Evolutionary conservation across 257 asterid species (phyloP).

Genomic region (Solanum tacnaense): DNA sequence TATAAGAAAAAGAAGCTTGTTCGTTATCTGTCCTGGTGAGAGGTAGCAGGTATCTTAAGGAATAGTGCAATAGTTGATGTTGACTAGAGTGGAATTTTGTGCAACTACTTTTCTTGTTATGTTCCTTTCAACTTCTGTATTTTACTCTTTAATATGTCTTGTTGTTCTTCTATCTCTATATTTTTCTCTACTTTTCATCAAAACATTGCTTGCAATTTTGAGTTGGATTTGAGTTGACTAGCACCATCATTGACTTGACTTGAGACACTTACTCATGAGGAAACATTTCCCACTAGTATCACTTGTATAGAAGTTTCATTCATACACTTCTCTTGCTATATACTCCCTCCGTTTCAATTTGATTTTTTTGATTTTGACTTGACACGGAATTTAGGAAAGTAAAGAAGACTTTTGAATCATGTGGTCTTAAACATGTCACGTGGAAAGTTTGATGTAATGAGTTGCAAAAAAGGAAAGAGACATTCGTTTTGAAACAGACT

Average conservation of each 20-base stretch:
- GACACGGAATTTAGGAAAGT: neutral
- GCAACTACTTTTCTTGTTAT: neutral
- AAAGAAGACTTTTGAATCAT: neutral
- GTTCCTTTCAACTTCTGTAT: neutral
- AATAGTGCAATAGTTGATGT: neutral
- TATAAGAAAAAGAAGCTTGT: neutral
- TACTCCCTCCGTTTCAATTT: neutral
- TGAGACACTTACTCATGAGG: neutral
- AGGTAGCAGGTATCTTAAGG: neutral
- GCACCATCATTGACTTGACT: neutral
- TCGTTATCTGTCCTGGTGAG: neutral
- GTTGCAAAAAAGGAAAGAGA: neutral
- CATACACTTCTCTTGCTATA: neutral
- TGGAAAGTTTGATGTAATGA: no score
- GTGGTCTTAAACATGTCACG: neutral
- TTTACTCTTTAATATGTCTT: neutral
- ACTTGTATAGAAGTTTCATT: neutral
- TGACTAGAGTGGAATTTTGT: neutral
- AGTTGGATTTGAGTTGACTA: neutral
- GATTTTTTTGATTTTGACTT: neutral
- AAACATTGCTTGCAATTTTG: neutral
- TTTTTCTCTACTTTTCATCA: neutral
- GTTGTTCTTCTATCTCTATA: neutral
- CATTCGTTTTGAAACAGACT: neutral
- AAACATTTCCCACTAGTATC: neutral